Evolutionary conservation across 2,329 filamentous ascomycete species (phyloP).

Genomic region (Aspergillus sp.): DNA sequence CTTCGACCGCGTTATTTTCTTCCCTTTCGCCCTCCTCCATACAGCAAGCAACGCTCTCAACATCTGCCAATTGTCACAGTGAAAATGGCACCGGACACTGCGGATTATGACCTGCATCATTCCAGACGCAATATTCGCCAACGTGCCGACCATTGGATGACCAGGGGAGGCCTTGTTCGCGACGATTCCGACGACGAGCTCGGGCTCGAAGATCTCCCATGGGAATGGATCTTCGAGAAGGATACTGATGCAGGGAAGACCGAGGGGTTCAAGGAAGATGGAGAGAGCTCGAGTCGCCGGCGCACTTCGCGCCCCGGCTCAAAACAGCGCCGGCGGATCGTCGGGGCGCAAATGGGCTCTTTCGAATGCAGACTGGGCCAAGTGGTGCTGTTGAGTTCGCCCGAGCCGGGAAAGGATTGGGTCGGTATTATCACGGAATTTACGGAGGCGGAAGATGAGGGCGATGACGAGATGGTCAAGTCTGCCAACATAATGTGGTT

Average conservation of each 20-base stretch:
- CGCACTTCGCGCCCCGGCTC: slow-evolving; percentile 20
- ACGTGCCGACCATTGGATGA: slow-evolving; percentile 42
- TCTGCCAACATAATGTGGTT: slow-evolving; percentile 94
- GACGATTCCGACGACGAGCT: slow-evolving; percentile 88
- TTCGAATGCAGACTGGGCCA: slow-evolving; percentile 80
- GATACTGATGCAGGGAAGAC: slow-evolving; percentile 14
- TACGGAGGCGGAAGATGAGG: slow-evolving; percentile 55
- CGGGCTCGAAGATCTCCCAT: slow-evolving; percentile 59
- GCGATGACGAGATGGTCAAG: slow-evolving; percentile 46
- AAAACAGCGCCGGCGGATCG: slow-evolving; percentile 44
- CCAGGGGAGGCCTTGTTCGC: slow-evolving; percentile 53
- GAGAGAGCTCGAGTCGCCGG: slow-evolving; percentile 18
- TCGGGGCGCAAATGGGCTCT: slow-evolving; percentile 71
- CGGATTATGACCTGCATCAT: slow-evolving; percentile 8
- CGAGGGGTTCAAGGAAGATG: slow-evolving; percentile 9
- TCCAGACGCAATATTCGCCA: slow-evolving; percentile 20
- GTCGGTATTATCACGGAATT: slow-evolving; percentile 83
- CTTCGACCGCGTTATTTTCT: background rate
- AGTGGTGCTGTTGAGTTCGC: slow-evolving; percentile 75
- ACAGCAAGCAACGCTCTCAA: too few relatives aligned
- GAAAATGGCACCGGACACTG: slow-evolving; percentile 12
- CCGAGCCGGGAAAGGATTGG: slow-evolving; percentile 81
- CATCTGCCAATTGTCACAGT: too few relatives aligned
- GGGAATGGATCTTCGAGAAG: slow-evolving; percentile 65
- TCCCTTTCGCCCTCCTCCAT: too few relatives aligned